phyloP scores from a whole-genome alignment of 1,284 basidiomycete species.

The Puccinia horiana region DNA sequence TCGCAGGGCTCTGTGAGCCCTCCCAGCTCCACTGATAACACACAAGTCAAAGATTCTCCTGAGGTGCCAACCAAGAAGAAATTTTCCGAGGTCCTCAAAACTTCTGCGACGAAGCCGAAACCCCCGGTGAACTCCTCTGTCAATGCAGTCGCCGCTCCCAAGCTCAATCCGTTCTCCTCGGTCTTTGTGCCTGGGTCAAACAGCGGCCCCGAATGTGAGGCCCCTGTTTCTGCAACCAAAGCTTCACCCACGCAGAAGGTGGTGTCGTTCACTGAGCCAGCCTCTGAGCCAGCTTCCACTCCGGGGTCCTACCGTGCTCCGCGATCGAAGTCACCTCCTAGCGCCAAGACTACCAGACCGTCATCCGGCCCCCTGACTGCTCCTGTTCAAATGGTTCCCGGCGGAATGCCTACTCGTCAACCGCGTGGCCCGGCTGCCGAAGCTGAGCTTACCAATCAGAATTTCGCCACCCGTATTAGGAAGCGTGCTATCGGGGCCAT shows the following conservation, averaged over 20 bases:
- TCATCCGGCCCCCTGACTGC: background rate
- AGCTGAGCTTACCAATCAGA: constrained; percentile 48
- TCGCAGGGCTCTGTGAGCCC: constrained; percentile 9
- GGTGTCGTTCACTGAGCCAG: background rate
- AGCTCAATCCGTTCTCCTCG: constrained; percentile 42
- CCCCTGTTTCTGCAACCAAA: background rate
- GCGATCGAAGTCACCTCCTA: constrained; percentile 33
- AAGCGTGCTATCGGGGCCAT: constrained; percentile 44
- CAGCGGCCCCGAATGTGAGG: background rate
- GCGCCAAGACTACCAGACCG: too few species aligned
- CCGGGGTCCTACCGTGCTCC: constrained; percentile 25
- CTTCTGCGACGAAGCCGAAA: background rate
- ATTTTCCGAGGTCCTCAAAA: constrained; percentile 39
- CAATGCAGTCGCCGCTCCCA: background rate
- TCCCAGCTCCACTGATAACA: background rate
- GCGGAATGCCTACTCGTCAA: constrained; percentile 42
- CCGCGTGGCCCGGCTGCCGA: constrained; percentile 46
- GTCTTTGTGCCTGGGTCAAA: constrained; percentile 36
- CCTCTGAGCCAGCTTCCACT: background rate
- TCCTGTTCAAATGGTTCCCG: constrained; percentile 9
- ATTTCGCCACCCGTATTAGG: constrained; percentile 45
- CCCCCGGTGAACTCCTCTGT: background rate
- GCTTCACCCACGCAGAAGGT: background rate
- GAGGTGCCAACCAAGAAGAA: constrained; percentile 24
- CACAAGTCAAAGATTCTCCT: background rate